Evolutionary conservation across 352 stramenopile species (phyloP), one percentile per base, ranked within the genome.

Genomic region (Pythium insidiosum): DNA sequence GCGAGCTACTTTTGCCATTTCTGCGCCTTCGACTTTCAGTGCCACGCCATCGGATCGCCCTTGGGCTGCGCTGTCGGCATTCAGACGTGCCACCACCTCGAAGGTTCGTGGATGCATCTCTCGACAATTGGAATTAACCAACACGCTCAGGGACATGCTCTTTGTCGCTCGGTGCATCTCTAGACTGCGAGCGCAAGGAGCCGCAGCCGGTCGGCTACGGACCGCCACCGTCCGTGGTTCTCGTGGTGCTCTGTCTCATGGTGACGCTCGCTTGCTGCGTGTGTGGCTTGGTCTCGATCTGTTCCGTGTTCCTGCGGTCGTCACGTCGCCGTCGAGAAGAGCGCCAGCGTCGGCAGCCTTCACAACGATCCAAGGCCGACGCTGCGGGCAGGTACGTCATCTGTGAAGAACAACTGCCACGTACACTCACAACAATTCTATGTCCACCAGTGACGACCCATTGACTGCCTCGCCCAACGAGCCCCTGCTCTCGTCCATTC

Each of bases 1-100:
- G 65, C 80, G 15, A 89, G 78, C 56, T 67, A 73, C 52, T 42
- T 69, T 10, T 94, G 81, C 47, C 81, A 94, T 44, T 94, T 91
- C 36, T 94, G 81, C 55, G 61, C 84, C 51, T 75, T 52, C 23
- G 81, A 94, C 65, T 90, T 87, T 43, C 63, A 91, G 50, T 94
- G 81, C 55, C 81, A 94, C 37, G 59, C 66, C 10, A 88, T 93
- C 23, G 74, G 72, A 10, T 90, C 77, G 9, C 61, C 62, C 0
- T 55, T 64, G 25, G 81, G 81, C 23, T 93, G 81, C 33, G 31
- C 78, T 13, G 73, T 60, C 6, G 81, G 81, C 36, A 79, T 93
- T 43, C 80, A 71, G 1, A 64, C 65, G n/a, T 93, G 81, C 46
- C 81, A 93, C 43, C 75, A 91, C 36, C 68, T 94, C 6, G 65